Evolutionary conservation across 2,329 filamentous ascomycete genomes (phyloP).

Genomic region (Scedosporium dehoogii): DNA sequence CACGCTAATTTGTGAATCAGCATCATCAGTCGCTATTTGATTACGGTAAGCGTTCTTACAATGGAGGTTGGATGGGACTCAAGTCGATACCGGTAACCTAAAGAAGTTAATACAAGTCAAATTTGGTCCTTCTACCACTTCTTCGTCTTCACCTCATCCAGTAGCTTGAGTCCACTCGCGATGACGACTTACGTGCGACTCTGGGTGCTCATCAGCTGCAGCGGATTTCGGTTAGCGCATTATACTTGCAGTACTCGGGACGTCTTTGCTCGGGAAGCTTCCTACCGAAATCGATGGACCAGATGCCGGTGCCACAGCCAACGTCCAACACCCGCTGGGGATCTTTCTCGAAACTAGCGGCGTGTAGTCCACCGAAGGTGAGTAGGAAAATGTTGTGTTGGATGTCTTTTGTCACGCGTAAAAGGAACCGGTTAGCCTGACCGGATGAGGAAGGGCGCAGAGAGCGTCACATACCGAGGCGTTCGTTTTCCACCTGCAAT

Average conservation of each 20-base stretch:
- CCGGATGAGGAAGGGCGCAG: no score
- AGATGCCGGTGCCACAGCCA: constrained; percentile 22
- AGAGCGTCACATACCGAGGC: constrained; percentile 9
- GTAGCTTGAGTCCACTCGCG: no score
- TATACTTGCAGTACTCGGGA: no score
- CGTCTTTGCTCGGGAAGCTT: no score
- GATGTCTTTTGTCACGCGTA: constrained; percentile 10
- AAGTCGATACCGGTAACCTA: constrained; percentile 29
- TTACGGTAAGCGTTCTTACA: constrained; percentile 16
- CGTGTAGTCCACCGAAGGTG: constrained; percentile 15
- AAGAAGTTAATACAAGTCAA: no score
- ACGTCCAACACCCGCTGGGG: constrained; percentile 18
- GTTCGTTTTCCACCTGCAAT: constrained; percentile 13
- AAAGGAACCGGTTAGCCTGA: no score
- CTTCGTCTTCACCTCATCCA: no score
- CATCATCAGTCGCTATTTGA: neutral
- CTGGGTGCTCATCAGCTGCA: no score
- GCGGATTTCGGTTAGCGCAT: no score
- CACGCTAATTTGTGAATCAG: constrained; percentile 19
- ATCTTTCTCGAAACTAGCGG: constrained; percentile 12
- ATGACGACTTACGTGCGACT: no score
- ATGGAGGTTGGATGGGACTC: constrained; percentile 29
- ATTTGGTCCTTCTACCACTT: no score
- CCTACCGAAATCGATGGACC: constrained; percentile 21
- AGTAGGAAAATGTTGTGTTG: constrained; percentile 18